Evolutionary conservation across 768 basidiomycete species (phyloP).

Genomic region (Trametes punicea): DNA sequence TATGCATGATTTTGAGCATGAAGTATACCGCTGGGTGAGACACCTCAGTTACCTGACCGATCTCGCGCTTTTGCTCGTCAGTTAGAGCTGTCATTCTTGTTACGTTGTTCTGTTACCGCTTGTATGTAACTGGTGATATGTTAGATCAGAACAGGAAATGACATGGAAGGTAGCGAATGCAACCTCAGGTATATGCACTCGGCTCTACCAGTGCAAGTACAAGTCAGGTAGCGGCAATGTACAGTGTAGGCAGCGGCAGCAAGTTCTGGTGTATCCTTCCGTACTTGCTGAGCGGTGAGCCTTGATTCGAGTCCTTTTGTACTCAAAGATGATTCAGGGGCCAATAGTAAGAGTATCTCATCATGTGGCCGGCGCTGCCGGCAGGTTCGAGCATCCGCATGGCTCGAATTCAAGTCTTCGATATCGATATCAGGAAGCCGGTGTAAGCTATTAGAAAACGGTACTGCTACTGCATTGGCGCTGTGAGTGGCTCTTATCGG

Average conservation of each 20-base stretch:
- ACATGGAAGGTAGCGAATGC: too few relatives aligned
- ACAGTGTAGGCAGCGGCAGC: too few relatives aligned
- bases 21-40: neutral
- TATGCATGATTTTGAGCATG: neutral
- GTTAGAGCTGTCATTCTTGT: constrained; percentile 14
- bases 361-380: constrained; percentile 6
- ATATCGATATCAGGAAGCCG: neutral
- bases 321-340: neutral
- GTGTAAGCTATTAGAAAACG: too few relatives aligned
- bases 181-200: too few relatives aligned
- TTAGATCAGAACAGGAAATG: neutral
- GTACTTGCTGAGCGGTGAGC: too few relatives aligned
- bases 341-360: neutral
- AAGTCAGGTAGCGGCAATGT: too few relatives aligned
- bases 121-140: too few relatives aligned
- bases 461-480: too few relatives aligned
- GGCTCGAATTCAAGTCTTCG: neutral
- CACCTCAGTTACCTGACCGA: constrained; percentile 26
- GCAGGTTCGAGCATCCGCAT: neutral
- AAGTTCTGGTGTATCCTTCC: too few relatives aligned
- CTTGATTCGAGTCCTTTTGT: neutral
- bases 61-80: constrained; percentile 28
- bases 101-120: too few relatives aligned
- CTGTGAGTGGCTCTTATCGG: too few relatives aligned
- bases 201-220: too few relatives aligned